Base-by-base conservation (phyloP, 805 yeast species). In the Metschnikowia santaceciliae region DNA sequence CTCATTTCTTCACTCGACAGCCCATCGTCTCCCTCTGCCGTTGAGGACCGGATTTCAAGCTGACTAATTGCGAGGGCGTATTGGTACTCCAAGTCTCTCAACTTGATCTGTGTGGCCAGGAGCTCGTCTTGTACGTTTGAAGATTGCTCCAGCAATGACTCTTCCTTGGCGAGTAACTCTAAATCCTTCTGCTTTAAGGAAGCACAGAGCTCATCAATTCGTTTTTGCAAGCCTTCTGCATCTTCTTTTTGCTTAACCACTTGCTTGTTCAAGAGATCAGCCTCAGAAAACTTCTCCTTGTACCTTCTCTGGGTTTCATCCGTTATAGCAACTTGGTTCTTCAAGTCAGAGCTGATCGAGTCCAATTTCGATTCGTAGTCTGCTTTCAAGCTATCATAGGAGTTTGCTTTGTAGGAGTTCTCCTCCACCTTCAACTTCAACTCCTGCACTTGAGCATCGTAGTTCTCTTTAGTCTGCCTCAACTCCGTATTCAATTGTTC, bases 41-140 rank as follows among this genome's bases (percentile, higher is more conserved):
- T 49, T 1, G 53, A 61, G 64, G 58, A 67, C 63, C 50, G 55
- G 59, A 48, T 58, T 52, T 85, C 92, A 26, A 90, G 66, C 64
- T 88, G 94, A 55, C 82, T 83, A 52, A 84, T 77, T 15, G 89
- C 69, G 4, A 88, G 72, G 45, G 79, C 72, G 62, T 88, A 87
- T 62, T 88, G 95, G n/a, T 80, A 73, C 13, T 79, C 71, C 36
- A 88, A 67, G 47, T 84, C 90, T 20, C 78, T 75, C 23, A 79
- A 60, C 53, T 82, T 78, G 3, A 66, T 57, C 20, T 72, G 74
- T 7, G 78, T 67, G 20, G 64, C 55, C n/a, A 68, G 72, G 42
- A 86, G 61, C 30, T 70, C 68, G 15, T 68, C 69, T 33, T 64
- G 67, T 6, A 65, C 46, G 7, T 57, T 48, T 1, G 60, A 48